Conservation (phyloP, 164 flowering plant genomes). For the Liriodendron chinense region DNA sequence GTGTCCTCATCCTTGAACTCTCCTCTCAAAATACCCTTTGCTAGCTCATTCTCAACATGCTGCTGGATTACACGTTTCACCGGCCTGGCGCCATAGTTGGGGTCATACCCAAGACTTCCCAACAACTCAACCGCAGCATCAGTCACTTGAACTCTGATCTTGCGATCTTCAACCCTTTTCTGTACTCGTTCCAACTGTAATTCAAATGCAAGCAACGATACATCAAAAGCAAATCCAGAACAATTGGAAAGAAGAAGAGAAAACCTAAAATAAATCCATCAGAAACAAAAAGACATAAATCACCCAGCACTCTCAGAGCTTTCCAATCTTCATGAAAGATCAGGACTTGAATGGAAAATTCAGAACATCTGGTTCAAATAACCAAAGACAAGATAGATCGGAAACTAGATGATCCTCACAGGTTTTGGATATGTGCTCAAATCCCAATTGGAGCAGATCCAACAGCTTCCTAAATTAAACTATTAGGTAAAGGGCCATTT, state of each 20-base stretch:
- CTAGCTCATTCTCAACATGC: slow-evolving; percentile 84
- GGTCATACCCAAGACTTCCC: slow-evolving; percentile 90
- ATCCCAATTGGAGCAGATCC: too few relatives aligned
- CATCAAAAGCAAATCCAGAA: too few relatives aligned
- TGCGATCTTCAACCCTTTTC: slow-evolving; percentile 70
- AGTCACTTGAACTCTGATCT: slow-evolving; percentile 67
- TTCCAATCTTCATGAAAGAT: background rate
- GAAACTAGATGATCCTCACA: background rate
- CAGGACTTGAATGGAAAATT: background rate
- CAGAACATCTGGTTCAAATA: background rate
- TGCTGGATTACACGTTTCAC: slow-evolving; percentile 95
- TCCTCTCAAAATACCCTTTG: slow-evolving; percentile 92
- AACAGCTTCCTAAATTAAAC: too few relatives aligned
- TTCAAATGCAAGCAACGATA: slow-evolving; percentile 10
- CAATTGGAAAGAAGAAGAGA: background rate
- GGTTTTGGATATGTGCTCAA: too few relatives aligned
- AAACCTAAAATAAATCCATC: background rate
- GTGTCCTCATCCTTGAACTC: slow-evolving; percentile 89
- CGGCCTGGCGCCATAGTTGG: slow-evolving; percentile 95
- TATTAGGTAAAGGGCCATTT: too few relatives aligned
- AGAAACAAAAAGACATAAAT: background rate
- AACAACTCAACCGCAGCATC: slow-evolving; percentile 77
- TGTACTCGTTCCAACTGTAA: slow-evolving; percentile 88
- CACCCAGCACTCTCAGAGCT: too few relatives aligned
- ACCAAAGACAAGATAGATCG: background rate